Conservation (phyloP, 345 rosid species). For the Eucalyptus leucophloia region DNA sequence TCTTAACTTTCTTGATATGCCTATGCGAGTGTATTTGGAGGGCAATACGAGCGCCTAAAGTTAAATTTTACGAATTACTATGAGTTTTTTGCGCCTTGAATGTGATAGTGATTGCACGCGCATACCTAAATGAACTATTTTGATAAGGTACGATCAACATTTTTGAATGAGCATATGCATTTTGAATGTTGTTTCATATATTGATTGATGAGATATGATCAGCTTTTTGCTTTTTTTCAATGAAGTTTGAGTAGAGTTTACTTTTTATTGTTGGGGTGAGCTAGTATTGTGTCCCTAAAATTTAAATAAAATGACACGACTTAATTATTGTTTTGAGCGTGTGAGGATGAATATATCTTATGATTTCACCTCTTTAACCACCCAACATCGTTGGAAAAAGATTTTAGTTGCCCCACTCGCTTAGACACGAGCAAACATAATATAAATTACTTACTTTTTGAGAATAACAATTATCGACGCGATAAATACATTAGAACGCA, state of each 20-base stretch:
- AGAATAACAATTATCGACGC: rapidly evolving
- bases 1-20: too few relatives aligned
- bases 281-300: too few relatives aligned
- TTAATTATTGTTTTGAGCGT: background rate
- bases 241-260: background rate
- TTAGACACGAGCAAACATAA: too few relatives aligned
- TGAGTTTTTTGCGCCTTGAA: background rate
- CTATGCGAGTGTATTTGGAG: too few relatives aligned
- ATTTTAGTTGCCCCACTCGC: rapidly evolving
- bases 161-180: background rate
- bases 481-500: rapidly evolving
- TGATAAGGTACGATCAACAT: background rate
- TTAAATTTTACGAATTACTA: too few relatives aligned
- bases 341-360: background rate
- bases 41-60: background rate
- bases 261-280: background rate
- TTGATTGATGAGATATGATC: too few relatives aligned
- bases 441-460: background rate
- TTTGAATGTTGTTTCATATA: too few relatives aligned
- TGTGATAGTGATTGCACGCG: background rate
- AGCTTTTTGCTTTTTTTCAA: too few relatives aligned
- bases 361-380: background rate
- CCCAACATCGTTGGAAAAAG: background rate
- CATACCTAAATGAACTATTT: background rate
- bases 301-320: background rate